Conservation (phyloP, 495 filamentous ascomycete species). For the Aspergillus sparsus region DNA sequence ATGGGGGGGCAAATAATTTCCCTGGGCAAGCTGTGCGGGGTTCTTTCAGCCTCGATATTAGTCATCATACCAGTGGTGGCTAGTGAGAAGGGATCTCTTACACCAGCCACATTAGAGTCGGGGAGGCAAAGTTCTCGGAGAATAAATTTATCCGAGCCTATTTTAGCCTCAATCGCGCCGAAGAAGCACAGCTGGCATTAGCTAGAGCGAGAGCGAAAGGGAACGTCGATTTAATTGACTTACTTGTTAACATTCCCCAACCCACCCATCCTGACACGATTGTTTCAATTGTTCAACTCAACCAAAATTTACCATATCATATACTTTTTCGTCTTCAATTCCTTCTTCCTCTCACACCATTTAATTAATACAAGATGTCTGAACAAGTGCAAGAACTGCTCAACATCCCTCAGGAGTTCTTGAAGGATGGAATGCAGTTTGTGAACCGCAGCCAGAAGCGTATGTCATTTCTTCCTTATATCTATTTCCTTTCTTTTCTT, state of each 20-base stretch:
- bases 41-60: no score
- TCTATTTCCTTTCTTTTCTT: neutral
- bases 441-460: constrained; percentile 79
- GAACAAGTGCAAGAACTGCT: constrained; percentile 72
- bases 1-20: no score
- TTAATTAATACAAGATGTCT: constrained; percentile 49
- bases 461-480: constrained; percentile 8
- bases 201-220: neutral
- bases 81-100: neutral
- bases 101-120: neutral
- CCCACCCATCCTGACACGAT: constrained; percentile 7
- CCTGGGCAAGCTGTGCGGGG: no score
- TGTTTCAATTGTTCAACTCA: constrained; percentile 2
- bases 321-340: constrained; percentile 3
- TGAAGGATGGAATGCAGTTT: constrained; percentile 76
- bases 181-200: constrained; percentile 24
- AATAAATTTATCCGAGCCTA: constrained; percentile 10
- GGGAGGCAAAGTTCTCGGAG: neutral
- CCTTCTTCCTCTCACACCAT: neutral
- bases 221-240: neutral
- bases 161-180: constrained; percentile 16
- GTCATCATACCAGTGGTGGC: no score
- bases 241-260: neutral
- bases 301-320: neutral
- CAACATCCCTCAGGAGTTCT: constrained; percentile 75